Conservation (phyloP, 305 asterid species). For the Withania somnifera region DNA sequence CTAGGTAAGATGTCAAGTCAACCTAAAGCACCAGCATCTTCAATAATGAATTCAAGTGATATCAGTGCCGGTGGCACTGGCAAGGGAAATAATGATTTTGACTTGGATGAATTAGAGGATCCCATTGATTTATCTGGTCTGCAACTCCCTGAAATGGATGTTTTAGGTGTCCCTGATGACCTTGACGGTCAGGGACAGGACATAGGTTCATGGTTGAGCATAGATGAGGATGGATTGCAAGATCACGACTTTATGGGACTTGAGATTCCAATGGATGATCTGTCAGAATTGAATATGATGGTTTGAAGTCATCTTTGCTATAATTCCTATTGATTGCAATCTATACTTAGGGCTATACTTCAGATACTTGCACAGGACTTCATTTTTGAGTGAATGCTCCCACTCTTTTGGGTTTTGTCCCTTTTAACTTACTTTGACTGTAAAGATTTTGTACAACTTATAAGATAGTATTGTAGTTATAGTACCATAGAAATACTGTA, state of each 20-base stretch:
- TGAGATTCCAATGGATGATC: slow-evolving; percentile 91
- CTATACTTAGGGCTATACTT: slow-evolving; percentile 38
- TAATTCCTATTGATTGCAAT: slow-evolving; percentile 45
- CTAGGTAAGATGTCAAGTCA: slow-evolving; percentile 57
- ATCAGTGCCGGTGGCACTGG: slow-evolving; percentile 25
- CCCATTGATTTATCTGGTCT: slow-evolving; percentile 83
- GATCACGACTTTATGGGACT: slow-evolving; percentile 82
- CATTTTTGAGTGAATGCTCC: slow-evolving; percentile 32
- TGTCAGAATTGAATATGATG: slow-evolving; percentile 77
- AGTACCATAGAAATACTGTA: slow-evolving; percentile 40
- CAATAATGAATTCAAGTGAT: slow-evolving; percentile 45
- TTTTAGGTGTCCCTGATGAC: slow-evolving; percentile 52
- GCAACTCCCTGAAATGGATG: slow-evolving; percentile 86
- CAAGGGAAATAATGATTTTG: slow-evolving; percentile 32
- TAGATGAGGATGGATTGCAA: slow-evolving; percentile 71
- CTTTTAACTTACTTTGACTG: slow-evolving; percentile 44
- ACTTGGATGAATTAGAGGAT: slow-evolving; percentile 63
- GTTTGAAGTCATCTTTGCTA: slow-evolving; percentile 50
- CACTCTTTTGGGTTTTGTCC: slow-evolving; percentile 27
- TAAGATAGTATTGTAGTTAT: slow-evolving; percentile 40
- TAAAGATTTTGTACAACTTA: slow-evolving; percentile 56
- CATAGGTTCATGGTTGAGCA: slow-evolving; percentile 85
- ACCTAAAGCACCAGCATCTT: slow-evolving; percentile 36
- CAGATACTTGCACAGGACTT: slow-evolving; percentile 38
- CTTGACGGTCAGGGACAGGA: slow-evolving; percentile 76